A percentile compares a stretch with the other conserved stretches of the same genome.
These are phyloP conservation scores for Vitis labrusca DNA, from an alignment of 164 flowering plant genomes.

Conservation along the genomic window DNA sequence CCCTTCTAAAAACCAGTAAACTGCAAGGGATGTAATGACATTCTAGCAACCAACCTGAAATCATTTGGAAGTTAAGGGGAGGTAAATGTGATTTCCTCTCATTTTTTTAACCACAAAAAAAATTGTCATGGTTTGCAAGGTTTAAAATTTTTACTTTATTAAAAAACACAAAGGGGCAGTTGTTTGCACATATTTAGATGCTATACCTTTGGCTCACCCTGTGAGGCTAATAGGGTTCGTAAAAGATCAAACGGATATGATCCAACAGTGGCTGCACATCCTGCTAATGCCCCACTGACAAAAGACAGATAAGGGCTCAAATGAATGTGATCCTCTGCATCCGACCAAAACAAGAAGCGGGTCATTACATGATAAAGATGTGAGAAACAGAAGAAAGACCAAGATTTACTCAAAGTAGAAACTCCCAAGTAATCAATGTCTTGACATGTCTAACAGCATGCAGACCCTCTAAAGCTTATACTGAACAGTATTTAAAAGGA, in stretches of 20 bases:
- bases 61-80: too few species aligned
- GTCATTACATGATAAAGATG: neutral
- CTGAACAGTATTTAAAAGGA: too few species aligned
- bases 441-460: neutral
- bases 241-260: slow-evolving; percentile 97
- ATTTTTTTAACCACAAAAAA: too few species aligned
- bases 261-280: slow-evolving; percentile 96
- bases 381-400: neutral
- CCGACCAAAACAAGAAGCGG: slow-evolving; percentile 10
- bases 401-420: neutral
- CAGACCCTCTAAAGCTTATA: neutral
- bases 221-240: slow-evolving; percentile 93
- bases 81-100: too few species aligned
- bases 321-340: slow-evolving; percentile 78
- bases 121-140: neutral
- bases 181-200: neutral
- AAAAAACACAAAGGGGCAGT: neutral
- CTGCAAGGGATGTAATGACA: too few species aligned
- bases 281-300: slow-evolving; percentile 90
- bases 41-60: too few species aligned
- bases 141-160: neutral
- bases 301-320: slow-evolving; percentile 89
- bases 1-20: too few species aligned
- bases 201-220: slow-evolving; percentile 98
- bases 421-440: neutral